phyloP scores from a whole-genome alignment of 495 filamentous ascomycete genomes.

The Penicillium psychrofluorescens region DNA sequence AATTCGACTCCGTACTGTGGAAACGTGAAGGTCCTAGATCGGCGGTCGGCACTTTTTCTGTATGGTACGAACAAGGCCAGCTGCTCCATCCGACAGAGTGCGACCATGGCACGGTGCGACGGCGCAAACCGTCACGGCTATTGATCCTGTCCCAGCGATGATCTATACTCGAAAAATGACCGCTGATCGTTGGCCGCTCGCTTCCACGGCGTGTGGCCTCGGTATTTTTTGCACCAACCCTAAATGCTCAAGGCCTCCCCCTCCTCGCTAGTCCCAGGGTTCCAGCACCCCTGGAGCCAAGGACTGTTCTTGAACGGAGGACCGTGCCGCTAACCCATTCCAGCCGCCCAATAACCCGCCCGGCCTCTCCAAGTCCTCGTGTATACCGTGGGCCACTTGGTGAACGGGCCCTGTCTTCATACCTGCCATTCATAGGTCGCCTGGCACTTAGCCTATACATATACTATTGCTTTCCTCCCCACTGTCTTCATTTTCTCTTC shows the following conservation, averaged over 20 bases:
- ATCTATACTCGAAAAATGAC: neutral
- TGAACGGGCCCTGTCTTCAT: neutral
- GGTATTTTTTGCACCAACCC: neutral
- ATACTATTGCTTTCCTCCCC: constrained; percentile 1
- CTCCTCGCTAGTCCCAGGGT: too few relatives aligned
- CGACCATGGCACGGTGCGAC: neutral
- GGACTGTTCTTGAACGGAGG: neutral
- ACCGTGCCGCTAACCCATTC: neutral
- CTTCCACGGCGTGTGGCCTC: neutral
- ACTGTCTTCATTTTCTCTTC: neutral
- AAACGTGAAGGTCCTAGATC: too few relatives aligned
- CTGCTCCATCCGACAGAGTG: too few relatives aligned
- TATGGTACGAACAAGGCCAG: too few relatives aligned
- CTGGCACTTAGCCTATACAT: neutral
- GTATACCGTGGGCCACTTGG: neutral
- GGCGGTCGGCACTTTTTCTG: too few relatives aligned
- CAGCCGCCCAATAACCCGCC: neutral
- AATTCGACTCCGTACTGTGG: too few relatives aligned
- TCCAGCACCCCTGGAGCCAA: neutral
- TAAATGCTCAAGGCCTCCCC: neutral
- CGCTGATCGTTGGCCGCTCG: constrained; percentile 1
- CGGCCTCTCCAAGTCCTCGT: constrained; percentile 3
- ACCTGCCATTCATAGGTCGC: too few relatives aligned
- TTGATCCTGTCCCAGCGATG: constrained; percentile 7
- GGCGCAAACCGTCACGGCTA: constrained; percentile 5